A percentile compares a stretch with the other conserved stretches of the same genome.
Conservation (phyloP, 2,329 filamentous ascomycete genomes). For the Nothomitra cinnamomea region DNA sequence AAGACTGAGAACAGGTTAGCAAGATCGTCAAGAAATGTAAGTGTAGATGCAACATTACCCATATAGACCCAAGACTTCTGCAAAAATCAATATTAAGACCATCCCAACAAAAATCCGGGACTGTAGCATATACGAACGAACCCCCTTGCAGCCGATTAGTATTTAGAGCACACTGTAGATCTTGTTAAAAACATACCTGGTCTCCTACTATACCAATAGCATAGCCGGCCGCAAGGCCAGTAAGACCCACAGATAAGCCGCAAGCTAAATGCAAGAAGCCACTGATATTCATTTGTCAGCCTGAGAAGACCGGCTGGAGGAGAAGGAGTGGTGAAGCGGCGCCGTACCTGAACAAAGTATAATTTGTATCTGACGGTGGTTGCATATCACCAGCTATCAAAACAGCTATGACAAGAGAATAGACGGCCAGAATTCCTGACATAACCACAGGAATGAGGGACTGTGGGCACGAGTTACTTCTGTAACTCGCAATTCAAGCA, state of each 20-base stretch:
- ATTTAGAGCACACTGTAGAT: constrained; percentile 6
- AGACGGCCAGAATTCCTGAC: constrained; percentile 98
- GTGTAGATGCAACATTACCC: constrained; percentile 43
- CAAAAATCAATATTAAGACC: constrained; percentile 97
- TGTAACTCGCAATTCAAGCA: neutral
- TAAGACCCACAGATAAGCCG: constrained; percentile 78
- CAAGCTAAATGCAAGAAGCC: constrained; percentile 90
- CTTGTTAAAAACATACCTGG: constrained; percentile 36
- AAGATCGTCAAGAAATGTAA: constrained; percentile 5
- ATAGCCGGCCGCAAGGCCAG: constrained; percentile 86
- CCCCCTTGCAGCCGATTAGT: constrained; percentile 34
- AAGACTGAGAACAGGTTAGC: constrained; percentile 36
- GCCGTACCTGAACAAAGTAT: constrained; percentile 68
- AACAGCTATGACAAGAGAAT: constrained; percentile 90
- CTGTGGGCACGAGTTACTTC: constrained; percentile 24
- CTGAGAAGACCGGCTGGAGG: neutral
- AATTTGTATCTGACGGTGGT: constrained; percentile 48
- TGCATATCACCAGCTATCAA: constrained; percentile 82
- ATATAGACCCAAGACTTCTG: constrained; percentile 90
- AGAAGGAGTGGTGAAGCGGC: neutral
- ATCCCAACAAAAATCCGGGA: constrained; percentile 94
- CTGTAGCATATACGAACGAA: constrained; percentile 91
- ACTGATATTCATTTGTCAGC: constrained; percentile 23
- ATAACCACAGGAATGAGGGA: constrained; percentile 83
- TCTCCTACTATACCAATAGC: constrained; percentile 94